Base-by-base conservation (phyloP, 768 basidiomycete genomes). In the Xerocomus brunneocitrinus region DNA sequence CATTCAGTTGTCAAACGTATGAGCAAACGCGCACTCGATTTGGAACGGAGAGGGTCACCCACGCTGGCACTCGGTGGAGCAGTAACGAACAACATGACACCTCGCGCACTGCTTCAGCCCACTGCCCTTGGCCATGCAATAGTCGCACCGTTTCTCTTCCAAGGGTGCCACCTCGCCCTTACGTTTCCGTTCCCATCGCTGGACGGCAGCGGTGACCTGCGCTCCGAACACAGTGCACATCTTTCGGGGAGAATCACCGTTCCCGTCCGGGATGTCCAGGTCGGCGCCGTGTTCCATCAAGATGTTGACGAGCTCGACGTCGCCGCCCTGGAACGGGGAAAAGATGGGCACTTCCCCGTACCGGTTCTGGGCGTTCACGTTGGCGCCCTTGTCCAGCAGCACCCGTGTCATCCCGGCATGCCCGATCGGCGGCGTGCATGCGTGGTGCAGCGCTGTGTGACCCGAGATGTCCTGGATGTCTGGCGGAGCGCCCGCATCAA, bases 31-130 rank as follows among this genome's bases (percentile, higher is more conserved):
- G 39, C 39, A 8, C 22, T 27, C 5, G 25, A 13, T 24, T 24
- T 6, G 9, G 24, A 25, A n/a, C 28, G 9, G 10, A 40, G 8
- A 28, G 31, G 12, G 44, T 16, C 19, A 67, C 79, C 4, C 59
- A 80, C 82, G 67, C 65, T 83, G 83, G 55, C 83, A 83, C 31
- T 74, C 75, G 1, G 66, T 57, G 5, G 80, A 81, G 51, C 83
- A 84, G 55, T 84, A 84, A 24, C 76, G 65, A 5, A 69, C 71
- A 0, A 77, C 61, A 14, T 71, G 72, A 46, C 83, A 84, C 28
- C 68, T 66, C 3, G 65, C 56, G 49, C 82, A 82, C 47, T 66
- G 67, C 60, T 70, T 78, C 52, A 82, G 52, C 16, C 67, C 55
- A n/a, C 35, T 63, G 14, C 57, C 65, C 40, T 62, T 60, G 25